A percentile compares a stretch with the other conserved stretches of the same genome.
These are phyloP conservation scores for Flaveria ramosissima DNA, from an alignment of 129 eudicot genomes.

Conservation along the genomic window DNA sequence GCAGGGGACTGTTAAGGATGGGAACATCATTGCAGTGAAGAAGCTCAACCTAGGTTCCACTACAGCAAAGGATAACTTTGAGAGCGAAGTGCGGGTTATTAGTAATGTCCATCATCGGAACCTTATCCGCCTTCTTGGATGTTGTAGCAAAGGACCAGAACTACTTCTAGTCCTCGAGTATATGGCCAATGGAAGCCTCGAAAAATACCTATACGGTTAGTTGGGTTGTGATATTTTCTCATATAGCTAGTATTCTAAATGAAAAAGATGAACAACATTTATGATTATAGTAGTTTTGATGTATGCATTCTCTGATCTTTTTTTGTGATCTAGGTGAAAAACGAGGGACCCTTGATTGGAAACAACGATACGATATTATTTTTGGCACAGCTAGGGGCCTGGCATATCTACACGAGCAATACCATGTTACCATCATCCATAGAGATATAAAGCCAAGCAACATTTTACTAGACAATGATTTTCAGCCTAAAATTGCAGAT, in stretches of 20 bases:
- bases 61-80: slow-evolving; percentile 64
- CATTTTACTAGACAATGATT: slow-evolving; percentile 62
- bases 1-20: slow-evolving; percentile 66
- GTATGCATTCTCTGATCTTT: not conserved
- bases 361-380: slow-evolving; percentile 59
- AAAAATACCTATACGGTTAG: slow-evolving; percentile 65
- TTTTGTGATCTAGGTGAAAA: slow-evolving; percentile 50
- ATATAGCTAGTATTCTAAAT: not conserved
- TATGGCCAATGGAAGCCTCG: slow-evolving; percentile 87
- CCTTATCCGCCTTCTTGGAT: slow-evolving; percentile 75
- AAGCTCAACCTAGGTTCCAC: slow-evolving; percentile 45
- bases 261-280: not conserved
- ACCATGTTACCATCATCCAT: slow-evolving; percentile 74
- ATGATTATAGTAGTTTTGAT: not conserved
- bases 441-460: slow-evolving; percentile 81
- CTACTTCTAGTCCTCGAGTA: slow-evolving; percentile 69
- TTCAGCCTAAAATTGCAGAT: slow-evolving; percentile 77
- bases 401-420: slow-evolving; percentile 76
- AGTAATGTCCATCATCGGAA: slow-evolving; percentile 85
- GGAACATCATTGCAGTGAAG: slow-evolving; percentile 68
- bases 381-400: slow-evolving; percentile 74
- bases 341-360: slow-evolving; percentile 60
- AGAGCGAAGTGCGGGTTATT: slow-evolving; percentile 67
- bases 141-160: slow-evolving; percentile 62
- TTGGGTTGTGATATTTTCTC: not conserved